Evolutionary conservation across 2,329 filamentous ascomycete species (phyloP), one percentile per base, ranked within the genome.

Genomic region (Cryphonectria japonica): DNA sequence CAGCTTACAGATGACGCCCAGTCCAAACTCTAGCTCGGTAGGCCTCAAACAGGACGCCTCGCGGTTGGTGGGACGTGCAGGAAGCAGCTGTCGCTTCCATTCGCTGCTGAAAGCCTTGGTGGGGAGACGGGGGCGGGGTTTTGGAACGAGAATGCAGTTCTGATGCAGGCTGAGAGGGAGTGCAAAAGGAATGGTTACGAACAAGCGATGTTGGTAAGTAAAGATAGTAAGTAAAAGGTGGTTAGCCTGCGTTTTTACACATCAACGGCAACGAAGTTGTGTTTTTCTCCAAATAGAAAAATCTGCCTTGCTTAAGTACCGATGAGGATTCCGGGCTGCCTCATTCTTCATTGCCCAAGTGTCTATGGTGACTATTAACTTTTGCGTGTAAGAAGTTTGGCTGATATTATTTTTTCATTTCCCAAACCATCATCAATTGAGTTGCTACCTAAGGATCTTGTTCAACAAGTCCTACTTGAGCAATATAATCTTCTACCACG

Each of bases 51-150:
- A 66, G 41, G 16, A 64, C 11, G 39, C 29, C 63, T 50, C 13
- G 39, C 63, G 63, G 63, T 66, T 66, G 63, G 63, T 37, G 29
- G 29, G 43, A 46, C 63, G 41, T 66, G 43, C 63, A 66, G 63
- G 19, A 52, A 29, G 11, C 19, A 50, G 26, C 29, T 46, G 41
- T 37, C 29, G 41, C n/a, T 52, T 69, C 43, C 29, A 66, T 66
- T 66, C 43, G 63, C 13, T 32, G 19, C 2, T 32, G 43, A 11
- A 37, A 19, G 29, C 11, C 8, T 11, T 11, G 37, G 37, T 9
- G 9, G 9, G 9, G 34, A 34, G 34, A 34, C 8, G 19, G 32
- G 32, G 59, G 32, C 14, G 7, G 13, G 26, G 26, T 3, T 26
- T 57, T 59, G 26, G n/a, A 14, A 26, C 5, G 9, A 5, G 39